Evolutionary conservation across 2,329 filamentous ascomycete species (phyloP), one percentile per base, ranked within the genome.

Genomic region (Curvularia hawaiiensis): DNA sequence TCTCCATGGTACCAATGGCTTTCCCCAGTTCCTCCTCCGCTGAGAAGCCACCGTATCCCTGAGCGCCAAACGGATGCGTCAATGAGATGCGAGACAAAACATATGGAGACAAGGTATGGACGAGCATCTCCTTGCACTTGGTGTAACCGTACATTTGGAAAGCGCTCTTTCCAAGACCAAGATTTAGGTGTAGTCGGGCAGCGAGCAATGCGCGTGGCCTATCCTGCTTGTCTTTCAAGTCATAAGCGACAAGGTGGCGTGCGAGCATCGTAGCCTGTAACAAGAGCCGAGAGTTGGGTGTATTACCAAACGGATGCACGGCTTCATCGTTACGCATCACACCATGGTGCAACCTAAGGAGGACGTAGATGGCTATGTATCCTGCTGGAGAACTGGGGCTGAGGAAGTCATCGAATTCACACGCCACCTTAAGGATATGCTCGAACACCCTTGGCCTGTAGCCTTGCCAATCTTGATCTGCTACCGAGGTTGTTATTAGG

Each of bases 61-160:
- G 65, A 11, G 63, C 64, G 41, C 72, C 72, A 50, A 74, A 75
- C 9, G 72, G 74, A 56, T 75, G 72, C 7, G 65, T 69, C 18
- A 69, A 52, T 16, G 74, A 74, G 26, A 75, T 74, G 2, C 69
- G 67, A 10, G 68, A 66, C 12, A 76, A 60, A 1, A 75, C 56
- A 20, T 65, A 62, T 33, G 71, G 69, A 9, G 73, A 72, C 14
- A 73, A 26, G 3, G 68, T 75, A 41, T 75, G 71, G 11, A 72
- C 48, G 3, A 76, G 62, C 65, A 76, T 74, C 45, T 75, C 72
- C 52, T 76, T 76, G 31, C 70, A 65, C 38, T 66, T 68, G 3
- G 63, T 64, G 35, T 68, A 53, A 16, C 51, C 54, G 51, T 69
- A 75, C 18, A 72, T 59, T 11, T 68, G 60, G 46, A 74, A 73